Evolutionary conservation across 2,329 filamentous ascomycete genomes (phyloP).

Genomic region (Ceratocystis variospora): DNA sequence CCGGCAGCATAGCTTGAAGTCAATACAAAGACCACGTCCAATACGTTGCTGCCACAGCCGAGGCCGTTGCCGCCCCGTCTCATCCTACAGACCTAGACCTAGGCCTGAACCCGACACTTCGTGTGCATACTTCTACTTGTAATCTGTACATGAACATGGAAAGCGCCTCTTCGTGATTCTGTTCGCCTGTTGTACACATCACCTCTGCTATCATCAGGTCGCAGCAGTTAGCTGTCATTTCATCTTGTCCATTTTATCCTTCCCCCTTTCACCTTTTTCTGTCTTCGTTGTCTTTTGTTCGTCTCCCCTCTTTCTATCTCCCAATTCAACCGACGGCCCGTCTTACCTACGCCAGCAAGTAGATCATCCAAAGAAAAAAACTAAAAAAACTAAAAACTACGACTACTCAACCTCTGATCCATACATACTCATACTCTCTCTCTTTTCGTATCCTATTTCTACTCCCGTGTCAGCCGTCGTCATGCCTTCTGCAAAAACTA

Average conservation of each 20-base stretch:
- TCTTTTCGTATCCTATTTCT: not conserved
- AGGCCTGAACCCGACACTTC: not conserved
- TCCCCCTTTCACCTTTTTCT: not conserved
- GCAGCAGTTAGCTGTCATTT: not conserved
- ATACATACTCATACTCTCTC: not conserved
- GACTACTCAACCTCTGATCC: too few relatives aligned
- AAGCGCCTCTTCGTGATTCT: slow-evolving; percentile 9
- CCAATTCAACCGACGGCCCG: too few relatives aligned
- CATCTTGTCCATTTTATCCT: not conserved
- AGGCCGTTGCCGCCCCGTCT: not conserved
- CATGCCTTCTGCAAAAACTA: slow-evolving; percentile 43
- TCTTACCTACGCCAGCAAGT: not conserved
- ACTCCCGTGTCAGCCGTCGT: slow-evolving; percentile 14
- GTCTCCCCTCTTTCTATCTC: not conserved
- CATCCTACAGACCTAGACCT: not conserved
- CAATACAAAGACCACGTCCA: not conserved
- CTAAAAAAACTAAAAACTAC: too few relatives aligned
- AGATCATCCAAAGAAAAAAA: not conserved
- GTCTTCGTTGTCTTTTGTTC: not conserved
- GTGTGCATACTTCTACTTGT: not conserved
- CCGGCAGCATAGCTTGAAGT: not conserved
- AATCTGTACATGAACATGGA: not conserved
- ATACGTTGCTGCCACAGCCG: not conserved
- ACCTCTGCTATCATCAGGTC: too few relatives aligned
- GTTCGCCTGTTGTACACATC: slow-evolving; percentile 11